Percentiles rank a stretch among this genome's conserved stretches.
Conservation (phyloP, 179 eudicot species). For the Corrigiola litoralis region DNA sequence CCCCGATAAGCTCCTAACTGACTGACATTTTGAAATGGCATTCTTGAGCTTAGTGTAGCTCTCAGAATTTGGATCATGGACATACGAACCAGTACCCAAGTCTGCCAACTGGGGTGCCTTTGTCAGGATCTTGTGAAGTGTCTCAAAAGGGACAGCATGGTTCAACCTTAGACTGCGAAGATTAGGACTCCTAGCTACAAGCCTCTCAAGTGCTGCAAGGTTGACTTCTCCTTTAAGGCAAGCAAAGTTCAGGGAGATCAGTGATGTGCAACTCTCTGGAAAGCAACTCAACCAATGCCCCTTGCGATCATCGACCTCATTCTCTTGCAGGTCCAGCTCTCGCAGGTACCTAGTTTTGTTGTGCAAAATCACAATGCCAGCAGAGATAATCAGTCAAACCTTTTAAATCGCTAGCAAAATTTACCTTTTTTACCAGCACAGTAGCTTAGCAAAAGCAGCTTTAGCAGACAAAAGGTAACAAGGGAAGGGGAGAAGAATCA, state of each 20-base stretch:
- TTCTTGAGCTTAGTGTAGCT: conserved; percentile 34
- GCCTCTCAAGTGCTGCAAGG: conserved; percentile 57
- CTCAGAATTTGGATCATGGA: conserved; percentile 58
- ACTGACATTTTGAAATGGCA: conserved; percentile 43
- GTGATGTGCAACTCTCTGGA: conserved; percentile 63
- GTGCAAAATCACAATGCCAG: neutral
- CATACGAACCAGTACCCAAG: conserved; percentile 66
- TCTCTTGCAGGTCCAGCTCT: conserved; percentile 73
- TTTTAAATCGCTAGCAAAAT: too few relatives aligned
- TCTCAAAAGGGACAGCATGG: conserved; percentile 57
- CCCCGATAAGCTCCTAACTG: conserved; percentile 70
- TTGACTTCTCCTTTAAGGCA: conserved; percentile 78
- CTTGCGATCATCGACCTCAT: conserved; percentile 65
- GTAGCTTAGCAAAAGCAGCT: too few relatives aligned
- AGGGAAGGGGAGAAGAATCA: neutral
- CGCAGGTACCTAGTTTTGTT: conserved; percentile 39
- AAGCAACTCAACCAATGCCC: conserved; percentile 80
- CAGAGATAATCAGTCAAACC: neutral
- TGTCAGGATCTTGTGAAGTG: conserved; percentile 51
- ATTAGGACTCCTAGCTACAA: conserved; percentile 61
- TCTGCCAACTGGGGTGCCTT: conserved; percentile 67
- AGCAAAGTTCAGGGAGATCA: conserved; percentile 72
- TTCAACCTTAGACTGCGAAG: conserved; percentile 59
- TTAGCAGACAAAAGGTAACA: neutral
- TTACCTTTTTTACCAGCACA: too few relatives aligned